Conservation (phyloP, 768 basidiomycete species). For the Exsudoporus frostii region DNA sequence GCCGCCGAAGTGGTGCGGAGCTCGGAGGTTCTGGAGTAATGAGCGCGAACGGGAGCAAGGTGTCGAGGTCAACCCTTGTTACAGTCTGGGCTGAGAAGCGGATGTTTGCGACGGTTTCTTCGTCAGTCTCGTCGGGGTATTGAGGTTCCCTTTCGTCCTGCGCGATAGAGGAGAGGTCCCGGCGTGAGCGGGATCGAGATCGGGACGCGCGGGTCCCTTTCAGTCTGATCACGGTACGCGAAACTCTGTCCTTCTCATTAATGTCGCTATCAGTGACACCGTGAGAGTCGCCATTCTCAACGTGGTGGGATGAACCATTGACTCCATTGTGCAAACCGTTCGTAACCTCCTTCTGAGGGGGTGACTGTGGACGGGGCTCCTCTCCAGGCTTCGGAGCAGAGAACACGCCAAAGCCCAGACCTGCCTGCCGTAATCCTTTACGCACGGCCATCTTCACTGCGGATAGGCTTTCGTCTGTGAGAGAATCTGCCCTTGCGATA, state of each 20-base stretch:
- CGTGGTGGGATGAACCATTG: conserved; percentile 31
- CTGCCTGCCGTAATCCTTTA: conserved; percentile 59
- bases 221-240: conserved; percentile 77
- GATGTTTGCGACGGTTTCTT: conserved; percentile 69
- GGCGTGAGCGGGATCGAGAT: conserved; percentile 72
- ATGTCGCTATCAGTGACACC: conserved; percentile 40
- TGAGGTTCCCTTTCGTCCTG: conserved; percentile 57
- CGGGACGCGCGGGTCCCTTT: conserved; percentile 44
- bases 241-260: conserved; percentile 51
- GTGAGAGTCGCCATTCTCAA: conserved; percentile 21
- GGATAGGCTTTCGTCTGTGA: conserved; percentile 73
- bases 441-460: conserved; percentile 74
- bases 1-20: conserved; percentile 31
- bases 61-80: conserved; percentile 54
- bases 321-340: conserved; percentile 26
- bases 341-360: conserved; percentile 14
- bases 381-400: conserved; percentile 38
- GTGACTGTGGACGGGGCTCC: conserved; percentile 8
- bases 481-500: conserved; percentile 74
- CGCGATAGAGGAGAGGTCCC: conserved; percentile 59
- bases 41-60: conserved; percentile 73
- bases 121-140: conserved; percentile 55
- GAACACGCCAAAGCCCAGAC: conserved; percentile 78
- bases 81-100: conserved; percentile 73
- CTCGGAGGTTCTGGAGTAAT: conserved; percentile 65